Evolutionary conservation across 2,329 filamentous ascomycete genomes (phyloP).

Genomic region (Cytospora mali): DNA sequence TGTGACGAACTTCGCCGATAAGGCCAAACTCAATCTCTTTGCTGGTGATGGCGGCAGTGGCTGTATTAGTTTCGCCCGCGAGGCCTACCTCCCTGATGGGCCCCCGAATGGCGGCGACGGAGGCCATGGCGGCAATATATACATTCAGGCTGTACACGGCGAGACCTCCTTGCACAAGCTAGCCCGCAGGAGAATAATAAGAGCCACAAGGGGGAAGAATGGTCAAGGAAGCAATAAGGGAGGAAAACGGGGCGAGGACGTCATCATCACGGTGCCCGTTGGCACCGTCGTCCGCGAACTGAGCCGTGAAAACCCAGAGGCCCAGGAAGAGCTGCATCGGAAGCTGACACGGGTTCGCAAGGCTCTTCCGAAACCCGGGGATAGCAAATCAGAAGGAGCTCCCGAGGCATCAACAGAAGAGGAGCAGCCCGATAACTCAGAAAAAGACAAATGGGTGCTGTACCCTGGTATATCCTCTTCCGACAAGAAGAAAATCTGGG

Average conservation of each 20-base stretch:
- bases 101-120: constrained; percentile 95
- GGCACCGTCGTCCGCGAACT: constrained; percentile 89
- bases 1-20: constrained; percentile 81
- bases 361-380: constrained; percentile 28
- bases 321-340: constrained; percentile 58
- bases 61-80: constrained; percentile 90
- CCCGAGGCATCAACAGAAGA: constrained; percentile 44
- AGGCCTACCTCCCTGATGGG: constrained; percentile 85
- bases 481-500: constrained; percentile 60
- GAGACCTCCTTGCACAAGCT: constrained; percentile 95
- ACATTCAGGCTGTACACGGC: constrained; percentile 88
- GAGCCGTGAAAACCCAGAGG: constrained; percentile 73
- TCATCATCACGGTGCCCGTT: constrained; percentile 87
- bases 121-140: constrained; percentile 86
- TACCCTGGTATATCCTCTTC: constrained; percentile 77
- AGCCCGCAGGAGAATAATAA: constrained; percentile 72
- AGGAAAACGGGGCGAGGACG: constrained; percentile 81
- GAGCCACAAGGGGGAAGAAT: constrained; percentile 75
- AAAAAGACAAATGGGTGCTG: constrained; percentile 78
- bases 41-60: constrained; percentile 86
- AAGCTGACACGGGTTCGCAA: constrained; percentile 35
- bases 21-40: constrained; percentile 74
- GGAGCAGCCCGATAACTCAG: constrained; percentile 47
- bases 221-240: constrained; percentile 74
- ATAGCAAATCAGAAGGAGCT: constrained; percentile 36